Evolutionary conservation across 2,329 filamentous ascomycete genomes (phyloP), one percentile per base, ranked within the genome.

Genomic region (Lasiodiplodia theobromae): DNA sequence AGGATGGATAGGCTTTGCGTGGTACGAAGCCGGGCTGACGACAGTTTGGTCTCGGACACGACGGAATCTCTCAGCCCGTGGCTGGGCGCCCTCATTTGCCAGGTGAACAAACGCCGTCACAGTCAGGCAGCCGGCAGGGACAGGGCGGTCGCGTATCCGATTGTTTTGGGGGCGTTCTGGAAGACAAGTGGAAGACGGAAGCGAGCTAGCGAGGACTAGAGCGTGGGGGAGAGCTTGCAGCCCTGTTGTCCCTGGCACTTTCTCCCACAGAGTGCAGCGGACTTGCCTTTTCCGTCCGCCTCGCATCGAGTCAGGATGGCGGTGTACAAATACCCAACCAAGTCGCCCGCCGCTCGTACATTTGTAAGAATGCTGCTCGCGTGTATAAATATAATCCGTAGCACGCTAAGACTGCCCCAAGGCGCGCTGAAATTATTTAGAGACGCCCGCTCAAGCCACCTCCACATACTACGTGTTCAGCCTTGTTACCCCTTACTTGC

Each of bases 241-340:
- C n/a, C 56, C 28, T 14, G 37, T 6, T 28, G 40, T 37, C 40
- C 57, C 18, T 40, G 21, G 18, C 18, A 21, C 31, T 23, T 40
- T 60, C 58, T 40, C 58, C 58, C 58, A 51, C 58, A 63, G 25
- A 63, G 37, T 63, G 58, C 40, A 60, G 38, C 44, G 47, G 44
- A 28, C 44, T 63, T 63, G 58, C 58, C 58, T 18, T 63, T 63
- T 63, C 58, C 49, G 60, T 28, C 44, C 60, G 47, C 60, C 60
- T 23, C 31, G 60, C 60, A 51, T 64, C 60, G 47, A 52, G 60
- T 52, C 60, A 52, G 47, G 60, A 52, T 64, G 47, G 60, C 60
- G 60, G 60, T 64, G 60, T 38, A 64, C 44, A 47, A 21, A 64
- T 47, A 23, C 37, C 58, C 25, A 25, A 28, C 23, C 58, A 8